Conservation (phyloP, 2,329 filamentous ascomycete species). For the Ceratocystis destructans region DNA sequence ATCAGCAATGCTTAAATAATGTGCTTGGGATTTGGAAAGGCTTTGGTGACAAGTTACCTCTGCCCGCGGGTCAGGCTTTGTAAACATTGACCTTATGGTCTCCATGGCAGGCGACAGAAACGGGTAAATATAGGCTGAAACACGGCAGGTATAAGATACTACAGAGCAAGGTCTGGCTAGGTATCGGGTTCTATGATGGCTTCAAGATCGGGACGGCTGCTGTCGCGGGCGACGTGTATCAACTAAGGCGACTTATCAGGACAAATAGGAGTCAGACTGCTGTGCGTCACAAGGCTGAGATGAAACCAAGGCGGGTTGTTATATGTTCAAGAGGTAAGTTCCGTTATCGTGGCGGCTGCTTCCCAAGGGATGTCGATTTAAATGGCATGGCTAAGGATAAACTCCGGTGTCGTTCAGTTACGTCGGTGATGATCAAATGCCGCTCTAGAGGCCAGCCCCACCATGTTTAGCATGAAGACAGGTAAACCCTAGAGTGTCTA, state of each 20-base stretch:
- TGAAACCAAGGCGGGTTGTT: neutral
- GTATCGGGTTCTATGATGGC: neutral
- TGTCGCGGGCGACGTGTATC: neutral
- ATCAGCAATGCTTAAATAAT: neutral
- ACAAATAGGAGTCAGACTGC: neutral
- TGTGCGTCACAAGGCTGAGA: neutral
- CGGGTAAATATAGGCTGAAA: neutral
- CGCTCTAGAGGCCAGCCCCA: constrained; percentile 4
- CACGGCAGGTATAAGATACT: neutral
- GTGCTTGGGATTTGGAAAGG: neutral
- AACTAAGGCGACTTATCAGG: neutral
- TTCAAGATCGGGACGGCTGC: neutral
- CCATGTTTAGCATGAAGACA: neutral
- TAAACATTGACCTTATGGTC: constrained; percentile 71
- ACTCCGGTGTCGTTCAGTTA: neutral
- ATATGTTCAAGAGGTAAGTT: neutral
- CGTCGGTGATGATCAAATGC: constrained; percentile 3
- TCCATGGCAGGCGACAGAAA: constrained; percentile 51
- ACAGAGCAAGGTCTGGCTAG: neutral
- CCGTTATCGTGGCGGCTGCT: neutral
- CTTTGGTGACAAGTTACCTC: constrained; percentile 46
- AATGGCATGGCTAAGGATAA: neutral
- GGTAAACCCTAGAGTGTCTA: neutral
- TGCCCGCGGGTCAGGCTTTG: constrained; percentile 80
- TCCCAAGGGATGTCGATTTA: constrained; percentile 8